phyloP scores from a whole-genome alignment of 1,139 yeast genomes.

The Geotrichum candidum region DNA sequence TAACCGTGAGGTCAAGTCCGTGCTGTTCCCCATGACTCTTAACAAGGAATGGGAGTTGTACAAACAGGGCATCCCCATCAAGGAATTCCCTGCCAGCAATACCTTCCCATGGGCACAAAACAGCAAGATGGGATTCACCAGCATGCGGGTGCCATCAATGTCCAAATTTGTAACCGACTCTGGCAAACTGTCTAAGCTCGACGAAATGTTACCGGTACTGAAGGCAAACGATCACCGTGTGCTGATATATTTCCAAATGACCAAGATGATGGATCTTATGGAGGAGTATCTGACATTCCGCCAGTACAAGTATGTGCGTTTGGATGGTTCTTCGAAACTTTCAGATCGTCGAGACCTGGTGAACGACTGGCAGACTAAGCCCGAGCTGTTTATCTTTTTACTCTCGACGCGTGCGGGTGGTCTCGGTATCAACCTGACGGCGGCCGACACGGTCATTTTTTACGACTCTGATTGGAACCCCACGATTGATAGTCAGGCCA shows the following conservation, averaged over 20 bases:
- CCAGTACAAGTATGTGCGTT: constrained; percentile 83
- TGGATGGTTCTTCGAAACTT: constrained; percentile 92
- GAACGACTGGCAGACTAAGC: constrained; percentile 97
- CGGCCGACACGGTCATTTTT: constrained; percentile 96
- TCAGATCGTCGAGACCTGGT: constrained; percentile 96
- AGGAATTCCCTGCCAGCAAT: constrained; percentile 63
- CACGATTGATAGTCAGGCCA: constrained; percentile 96
- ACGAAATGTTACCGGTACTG: constrained; percentile 67
- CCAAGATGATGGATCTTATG: constrained; percentile 98
- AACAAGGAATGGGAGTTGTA: constrained; percentile 53
- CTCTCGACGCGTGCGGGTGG: constrained; percentile 99
- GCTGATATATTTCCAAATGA: constrained; percentile 93
- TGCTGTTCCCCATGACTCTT: constrained; percentile 62
- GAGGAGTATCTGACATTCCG: constrained; percentile 90
- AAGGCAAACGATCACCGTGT: constrained; percentile 87
- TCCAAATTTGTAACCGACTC: constrained; percentile 92
- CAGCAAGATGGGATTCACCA: constrained; percentile 59
- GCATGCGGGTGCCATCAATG: constrained; percentile 93
- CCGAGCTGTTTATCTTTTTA: constrained; percentile 85
- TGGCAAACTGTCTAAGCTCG: constrained; percentile 84
- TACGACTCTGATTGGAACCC: constrained; percentile 99
- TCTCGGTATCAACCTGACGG: constrained; percentile 92
- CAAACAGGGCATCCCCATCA: constrained; percentile 40
- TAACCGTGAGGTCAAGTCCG: constrained; percentile 42
- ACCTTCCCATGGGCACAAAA: constrained; percentile 62